Evolutionary conservation across 2,329 filamentous ascomycete genomes (phyloP).

Genomic region (Bimuria novae-zelandiae): DNA sequence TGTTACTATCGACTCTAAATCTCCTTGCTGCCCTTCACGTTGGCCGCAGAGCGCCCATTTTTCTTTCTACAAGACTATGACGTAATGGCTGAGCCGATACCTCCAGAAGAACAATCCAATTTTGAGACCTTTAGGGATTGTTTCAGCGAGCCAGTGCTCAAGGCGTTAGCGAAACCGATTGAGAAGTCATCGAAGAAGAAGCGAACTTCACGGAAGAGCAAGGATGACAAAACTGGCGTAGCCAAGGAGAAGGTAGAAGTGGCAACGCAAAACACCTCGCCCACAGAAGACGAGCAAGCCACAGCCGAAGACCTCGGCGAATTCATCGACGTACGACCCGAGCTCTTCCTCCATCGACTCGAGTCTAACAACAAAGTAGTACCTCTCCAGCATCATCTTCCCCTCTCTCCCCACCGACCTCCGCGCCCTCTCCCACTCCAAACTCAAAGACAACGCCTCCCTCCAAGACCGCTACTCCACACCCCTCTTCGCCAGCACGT

Average conservation of each 20-base stretch:
- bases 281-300: slow-evolving; percentile 25
- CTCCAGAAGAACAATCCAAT: slow-evolving; percentile 54
- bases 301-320: slow-evolving; percentile 72
- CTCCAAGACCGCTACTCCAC: slow-evolving; percentile 62
- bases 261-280: slow-evolving; percentile 9
- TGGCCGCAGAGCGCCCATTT: background rate
- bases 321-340: slow-evolving; percentile 69
- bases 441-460: slow-evolving; percentile 54
- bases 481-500: slow-evolving; percentile 59
- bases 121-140: slow-evolving; percentile 75
- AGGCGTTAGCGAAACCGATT: slow-evolving; percentile 56
- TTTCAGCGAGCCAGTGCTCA: slow-evolving; percentile 70
- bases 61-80: background rate
- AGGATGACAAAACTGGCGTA: slow-evolving; percentile 39
- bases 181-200: slow-evolving; percentile 51
- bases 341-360: background rate
- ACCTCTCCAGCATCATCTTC: slow-evolving; percentile 74
- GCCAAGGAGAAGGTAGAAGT: slow-evolving; percentile 17
- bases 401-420: slow-evolving; percentile 64
- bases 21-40: background rate
- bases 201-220: slow-evolving; percentile 33
- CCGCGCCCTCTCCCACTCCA: slow-evolving; percentile 64
- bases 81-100: slow-evolving; percentile 37
- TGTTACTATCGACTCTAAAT: background rate
- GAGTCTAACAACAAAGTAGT: slow-evolving; percentile 48